Conservation (phyloP, 2,329 filamentous ascomycete genomes). For the Metarhizium album region DNA sequence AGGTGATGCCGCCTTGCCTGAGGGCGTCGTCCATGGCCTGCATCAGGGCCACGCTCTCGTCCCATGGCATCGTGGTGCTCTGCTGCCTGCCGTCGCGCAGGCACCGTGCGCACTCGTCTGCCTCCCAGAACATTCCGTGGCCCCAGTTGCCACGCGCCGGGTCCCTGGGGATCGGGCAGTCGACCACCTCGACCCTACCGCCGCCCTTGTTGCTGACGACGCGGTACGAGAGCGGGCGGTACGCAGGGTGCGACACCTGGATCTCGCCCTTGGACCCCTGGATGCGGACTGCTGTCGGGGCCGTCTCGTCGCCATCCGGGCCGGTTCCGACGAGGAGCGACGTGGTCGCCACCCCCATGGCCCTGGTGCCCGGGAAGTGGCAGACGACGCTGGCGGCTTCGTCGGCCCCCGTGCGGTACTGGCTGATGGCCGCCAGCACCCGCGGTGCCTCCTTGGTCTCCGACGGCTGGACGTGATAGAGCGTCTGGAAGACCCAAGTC, state of each 20-base stretch:
- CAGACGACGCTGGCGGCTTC: constrained; percentile 70
- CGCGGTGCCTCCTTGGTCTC: constrained; percentile 56
- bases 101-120: constrained; percentile 66
- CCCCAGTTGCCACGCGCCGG: constrained; percentile 40
- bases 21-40: constrained; percentile 51
- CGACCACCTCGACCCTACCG: constrained; percentile 37
- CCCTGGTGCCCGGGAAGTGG: constrained; percentile 58
- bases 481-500: constrained; percentile 82
- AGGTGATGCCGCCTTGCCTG: constrained; percentile 40
- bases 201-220: constrained; percentile 45
- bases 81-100: constrained; percentile 68
- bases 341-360: constrained; percentile 63
- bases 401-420: constrained; percentile 65
- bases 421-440: constrained; percentile 58
- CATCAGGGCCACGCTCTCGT: constrained; percentile 80
- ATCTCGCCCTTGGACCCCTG: constrained; percentile 76
- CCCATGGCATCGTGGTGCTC: constrained; percentile 57
- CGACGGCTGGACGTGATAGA: constrained; percentile 69
- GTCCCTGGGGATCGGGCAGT: constrained; percentile 43
- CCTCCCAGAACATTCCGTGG: constrained; percentile 84
- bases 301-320: constrained; percentile 47
- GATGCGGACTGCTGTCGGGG: constrained; percentile 62
- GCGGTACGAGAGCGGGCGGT: constrained; percentile 53
- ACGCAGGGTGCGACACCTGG: constrained; percentile 64
- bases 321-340: constrained; percentile 51